phyloP scores from a whole-genome alignment of 345 rosid species.

The Cardiospermum halicacabum region DNA sequence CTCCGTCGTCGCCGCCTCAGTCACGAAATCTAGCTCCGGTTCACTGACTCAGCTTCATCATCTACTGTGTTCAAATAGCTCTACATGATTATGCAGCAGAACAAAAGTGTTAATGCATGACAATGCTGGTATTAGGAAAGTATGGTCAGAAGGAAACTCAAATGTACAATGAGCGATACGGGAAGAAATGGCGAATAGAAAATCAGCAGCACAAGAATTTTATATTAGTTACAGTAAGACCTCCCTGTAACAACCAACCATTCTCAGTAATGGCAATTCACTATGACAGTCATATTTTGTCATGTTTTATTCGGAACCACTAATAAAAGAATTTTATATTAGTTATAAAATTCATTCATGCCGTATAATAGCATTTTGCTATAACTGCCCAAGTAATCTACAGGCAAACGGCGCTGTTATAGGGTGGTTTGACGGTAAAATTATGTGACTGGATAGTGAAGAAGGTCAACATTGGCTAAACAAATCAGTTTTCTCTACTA shows the following conservation, averaged over 20 bases:
- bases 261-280: too few species aligned
- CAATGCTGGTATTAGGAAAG: background rate
- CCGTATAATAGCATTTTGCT: too few species aligned
- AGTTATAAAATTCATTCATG: too few species aligned
- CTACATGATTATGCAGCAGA: conserved; percentile 5
- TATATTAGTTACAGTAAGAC: too few species aligned
- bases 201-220: too few species aligned
- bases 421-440: too few species aligned
- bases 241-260: too few species aligned
- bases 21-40: background rate
- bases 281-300: too few species aligned
- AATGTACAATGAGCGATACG: background rate
- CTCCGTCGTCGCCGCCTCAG: background rate
- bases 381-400: too few species aligned
- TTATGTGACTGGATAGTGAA: background rate
- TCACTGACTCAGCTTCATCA: background rate
- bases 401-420: too few species aligned
- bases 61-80: background rate
- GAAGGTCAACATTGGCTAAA: background rate
- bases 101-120: background rate
- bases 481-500: background rate
- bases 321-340: too few species aligned
- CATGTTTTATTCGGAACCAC: too few species aligned
- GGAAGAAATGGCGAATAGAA: background rate
- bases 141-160: background rate